A percentile compares a stretch with the other conserved stretches of the same genome.
Conservation (phyloP, 108 stramenopile species). For the Nitzschia sp. region DNA sequence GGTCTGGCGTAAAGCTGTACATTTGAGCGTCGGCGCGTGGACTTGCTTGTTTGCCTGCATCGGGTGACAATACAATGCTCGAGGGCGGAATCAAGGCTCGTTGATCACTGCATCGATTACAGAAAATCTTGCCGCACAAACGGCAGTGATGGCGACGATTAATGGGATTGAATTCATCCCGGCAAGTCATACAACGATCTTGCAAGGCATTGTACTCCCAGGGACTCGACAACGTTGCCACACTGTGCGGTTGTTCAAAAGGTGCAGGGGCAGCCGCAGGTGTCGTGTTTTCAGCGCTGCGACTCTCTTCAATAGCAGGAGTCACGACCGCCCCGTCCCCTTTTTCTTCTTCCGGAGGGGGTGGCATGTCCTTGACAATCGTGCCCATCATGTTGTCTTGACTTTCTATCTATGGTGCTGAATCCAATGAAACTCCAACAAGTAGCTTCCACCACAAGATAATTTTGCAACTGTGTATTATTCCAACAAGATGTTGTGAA, state of each 20-base stretch:
- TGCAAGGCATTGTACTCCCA: constrained; percentile 68
- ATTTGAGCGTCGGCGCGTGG: constrained; percentile 15
- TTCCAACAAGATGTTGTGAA: too few relatives aligned
- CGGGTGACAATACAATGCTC: constrained; percentile 59
- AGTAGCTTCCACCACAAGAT: too few relatives aligned
- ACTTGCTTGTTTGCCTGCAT: constrained; percentile 43
- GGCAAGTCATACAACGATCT: constrained; percentile 54
- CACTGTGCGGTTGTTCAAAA: constrained; percentile 9
- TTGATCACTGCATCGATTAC: constrained; percentile 62
- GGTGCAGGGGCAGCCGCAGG: neutral
- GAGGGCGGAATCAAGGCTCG: constrained; percentile 75
- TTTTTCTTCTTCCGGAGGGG: constrained; percentile 4
- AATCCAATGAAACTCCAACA: too few relatives aligned
- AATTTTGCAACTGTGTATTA: too few relatives aligned
- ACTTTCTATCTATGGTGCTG: constrained; percentile 1
- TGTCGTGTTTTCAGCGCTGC: neutral
- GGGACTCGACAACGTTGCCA: constrained; percentile 60
- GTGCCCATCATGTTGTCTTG: constrained; percentile 24
- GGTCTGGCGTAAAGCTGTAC: constrained; percentile 47
- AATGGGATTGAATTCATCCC: constrained; percentile 57
- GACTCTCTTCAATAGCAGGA: neutral
- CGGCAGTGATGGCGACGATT: constrained; percentile 90
- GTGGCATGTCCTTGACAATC: constrained; percentile 30
- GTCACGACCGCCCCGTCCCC: neutral
- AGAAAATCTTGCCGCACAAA: constrained; percentile 84